These are phyloP conservation scores for Coprinopsis strossmayeri DNA, from an alignment of 768 basidiomycete species.

Conservation along the genomic window DNA sequence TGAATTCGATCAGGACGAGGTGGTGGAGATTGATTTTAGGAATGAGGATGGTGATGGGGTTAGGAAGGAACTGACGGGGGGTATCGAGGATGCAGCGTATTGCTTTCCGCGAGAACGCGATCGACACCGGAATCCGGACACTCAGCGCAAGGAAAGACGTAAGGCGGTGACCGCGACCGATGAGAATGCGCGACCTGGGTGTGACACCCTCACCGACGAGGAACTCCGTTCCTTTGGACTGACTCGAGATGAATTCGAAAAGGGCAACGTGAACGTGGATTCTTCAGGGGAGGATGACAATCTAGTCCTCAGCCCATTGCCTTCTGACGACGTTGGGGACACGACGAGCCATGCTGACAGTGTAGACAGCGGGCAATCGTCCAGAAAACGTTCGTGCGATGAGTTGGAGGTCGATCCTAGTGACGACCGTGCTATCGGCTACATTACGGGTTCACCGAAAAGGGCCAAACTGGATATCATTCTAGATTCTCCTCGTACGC, in stretches of 20 bases:
- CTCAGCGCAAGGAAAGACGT: neutral
- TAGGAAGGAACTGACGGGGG: neutral
- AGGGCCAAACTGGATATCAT: neutral
- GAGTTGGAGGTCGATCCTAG: neutral
- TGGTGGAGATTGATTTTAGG: slow-evolving; percentile 8
- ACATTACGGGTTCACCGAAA: neutral
- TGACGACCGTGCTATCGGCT: neutral
- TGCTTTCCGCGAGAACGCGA: neutral
- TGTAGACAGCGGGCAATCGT: neutral
- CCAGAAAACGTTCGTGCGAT: slow-evolving; percentile 2
- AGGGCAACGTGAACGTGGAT: no score
- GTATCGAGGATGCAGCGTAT: neutral
- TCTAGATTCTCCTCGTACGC: neutral
- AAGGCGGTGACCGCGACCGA: neutral
- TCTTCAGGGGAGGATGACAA: neutral
- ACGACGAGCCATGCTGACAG: slow-evolving; percentile 3
- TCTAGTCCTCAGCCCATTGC: neutral
- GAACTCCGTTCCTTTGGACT: neutral
- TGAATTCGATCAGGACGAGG: slow-evolving; percentile 10
- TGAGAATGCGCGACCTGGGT: neutral
- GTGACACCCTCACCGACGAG: neutral
- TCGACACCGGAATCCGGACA: neutral
- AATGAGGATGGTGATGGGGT: neutral
- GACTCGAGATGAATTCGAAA: neutral
- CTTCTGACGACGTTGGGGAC: neutral